Evolutionary conservation across 306 rosid species (phyloP).

Genomic region (Gastrolobium bilobum): DNA sequence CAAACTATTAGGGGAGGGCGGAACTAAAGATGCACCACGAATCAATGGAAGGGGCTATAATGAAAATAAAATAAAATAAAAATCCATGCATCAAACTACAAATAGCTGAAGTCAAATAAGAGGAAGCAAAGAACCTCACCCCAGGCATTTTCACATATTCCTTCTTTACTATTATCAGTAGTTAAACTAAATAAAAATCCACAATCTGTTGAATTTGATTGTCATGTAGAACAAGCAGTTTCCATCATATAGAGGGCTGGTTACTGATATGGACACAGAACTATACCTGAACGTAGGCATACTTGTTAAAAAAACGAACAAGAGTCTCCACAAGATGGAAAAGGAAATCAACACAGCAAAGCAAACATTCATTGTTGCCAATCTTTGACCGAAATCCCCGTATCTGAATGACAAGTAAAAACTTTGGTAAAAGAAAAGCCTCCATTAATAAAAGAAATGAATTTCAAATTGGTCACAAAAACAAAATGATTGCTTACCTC

Average conservation of each 20-base stretch:
- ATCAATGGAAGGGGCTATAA: not conserved
- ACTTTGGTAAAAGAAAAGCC: constrained; percentile 31
- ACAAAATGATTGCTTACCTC: constrained; percentile 62
- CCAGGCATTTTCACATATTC: not conserved
- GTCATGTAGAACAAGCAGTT: constrained; percentile 20
- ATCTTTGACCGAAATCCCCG: constrained; percentile 97
- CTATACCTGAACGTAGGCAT: constrained; percentile 94
- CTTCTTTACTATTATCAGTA: not conserved
- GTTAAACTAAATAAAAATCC: constrained; percentile 9
- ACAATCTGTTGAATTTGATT: not conserved
- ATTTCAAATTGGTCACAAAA: constrained; percentile 13
- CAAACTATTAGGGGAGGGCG: not conserved
- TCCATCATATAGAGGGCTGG: constrained; percentile 3
- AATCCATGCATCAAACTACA: not conserved
- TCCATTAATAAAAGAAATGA: constrained; percentile 1
- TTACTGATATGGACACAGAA: constrained; percentile 27
- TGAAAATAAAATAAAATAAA: too few species aligned
- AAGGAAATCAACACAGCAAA: constrained; percentile 95
- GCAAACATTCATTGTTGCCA: constrained; percentile 95
- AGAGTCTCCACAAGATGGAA: constrained; percentile 99
- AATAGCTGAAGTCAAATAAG: not conserved
- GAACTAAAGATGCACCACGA: not conserved
- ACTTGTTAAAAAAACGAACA: constrained; percentile 97
- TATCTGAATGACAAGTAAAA: constrained; percentile 65
- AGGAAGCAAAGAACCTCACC: not conserved